Evolutionary conservation across 768 basidiomycete genomes (phyloP), one percentile per base, ranked within the genome.

Genomic region (Podaxis sp.): DNA sequence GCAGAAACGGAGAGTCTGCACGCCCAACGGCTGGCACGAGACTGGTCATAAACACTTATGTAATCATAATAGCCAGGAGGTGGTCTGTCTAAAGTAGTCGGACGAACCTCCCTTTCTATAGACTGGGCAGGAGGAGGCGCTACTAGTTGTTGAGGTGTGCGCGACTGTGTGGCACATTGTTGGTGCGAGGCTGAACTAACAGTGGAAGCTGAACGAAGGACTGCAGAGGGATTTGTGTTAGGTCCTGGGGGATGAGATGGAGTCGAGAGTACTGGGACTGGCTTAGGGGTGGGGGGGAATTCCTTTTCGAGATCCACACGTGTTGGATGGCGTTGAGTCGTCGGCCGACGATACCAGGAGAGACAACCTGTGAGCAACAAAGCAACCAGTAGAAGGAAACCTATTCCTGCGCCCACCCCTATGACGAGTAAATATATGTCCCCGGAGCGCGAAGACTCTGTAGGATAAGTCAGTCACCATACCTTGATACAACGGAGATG

Each of bases 41-140:
- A 50, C 49, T 28, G 49, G 1, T 8, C 0, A 17, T 20, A 28
- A 2, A 37, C 0, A 24, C 20, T 26, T 7, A 51, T 6, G 24
- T 24, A 38, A 6, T 60, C 58, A 15, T 60, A 40, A 38, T 60
- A 60, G 12, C 49, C 33, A 10, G 58, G 58, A 26, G 58, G 58
- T 8, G 58, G 58, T 50, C 22, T 1, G 13, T 60, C 49, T 3
- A 52, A 20, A n/a, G 49, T 60, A 22, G 33, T 40, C 2, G 33
- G 50, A 15, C 37, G 33, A 15, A n/a, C 4, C 4, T 54, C 33
- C 6, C n/a, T n/a, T 8, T 22, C 22, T 22, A 50, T 20, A 7
- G 4, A 46, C 2, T 46, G n/a, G 44, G 44, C 44, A 7, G 44
- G 44, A 13, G 12, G 22, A 15, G 20, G 12, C 3, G 22, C 12